Evolutionary conservation across 2,329 filamentous ascomycete species (phyloP), one percentile per base, ranked within the genome.

Genomic region (Fusarium coicis): DNA sequence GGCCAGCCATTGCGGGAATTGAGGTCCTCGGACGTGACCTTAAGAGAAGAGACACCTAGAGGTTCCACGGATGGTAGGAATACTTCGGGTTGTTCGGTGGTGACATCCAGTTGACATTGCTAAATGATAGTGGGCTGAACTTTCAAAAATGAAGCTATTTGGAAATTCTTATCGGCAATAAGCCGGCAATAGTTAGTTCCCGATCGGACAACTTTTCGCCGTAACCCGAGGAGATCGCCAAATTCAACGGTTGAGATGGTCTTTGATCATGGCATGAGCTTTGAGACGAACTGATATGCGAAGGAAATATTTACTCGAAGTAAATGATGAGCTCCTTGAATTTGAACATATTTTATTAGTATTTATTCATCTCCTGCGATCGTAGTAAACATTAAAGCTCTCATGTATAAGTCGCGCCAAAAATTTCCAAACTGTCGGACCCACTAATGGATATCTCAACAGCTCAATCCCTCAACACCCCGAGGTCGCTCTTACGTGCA

Each of bases 381-480:
- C 18, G 49, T 44, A 32, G 50, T 11, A 37, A 39, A 40, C 34
- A 16, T 54, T 40, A 16, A 61, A 61, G 52, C 55, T 67, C 40
- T 67, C 40, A 50, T 57, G 54, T 61, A 50, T 18, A 54, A 54
- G 23, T 59, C 63, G 75, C 74, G 76, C 75, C 76, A 80, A 80
- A 80, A 80, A 80, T 76, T 79, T 81, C 50, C 50, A 40, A n/a
- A 81, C 76, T 74, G 75, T 79, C 72, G 76, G 63, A 74, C 55
- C 64, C 78, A 65, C 58, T 50, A 53, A 28, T 53, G 50, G 50
- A 37, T 53, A 68, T 68, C 59, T 64, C 66, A 69, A 68, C 65
- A 68, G 52, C 66, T 70, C 46, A 65, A 57, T 62, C 62, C 68
- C 68, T 53, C 74, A 75, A 78, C 66, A 72, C 72, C 74, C 64